Percentiles rank a stretch among this genome's conserved stretches.
Evolutionary conservation across 257 asterid genomes (phyloP).

Genomic region (Paraleonurus japonicus): DNA sequence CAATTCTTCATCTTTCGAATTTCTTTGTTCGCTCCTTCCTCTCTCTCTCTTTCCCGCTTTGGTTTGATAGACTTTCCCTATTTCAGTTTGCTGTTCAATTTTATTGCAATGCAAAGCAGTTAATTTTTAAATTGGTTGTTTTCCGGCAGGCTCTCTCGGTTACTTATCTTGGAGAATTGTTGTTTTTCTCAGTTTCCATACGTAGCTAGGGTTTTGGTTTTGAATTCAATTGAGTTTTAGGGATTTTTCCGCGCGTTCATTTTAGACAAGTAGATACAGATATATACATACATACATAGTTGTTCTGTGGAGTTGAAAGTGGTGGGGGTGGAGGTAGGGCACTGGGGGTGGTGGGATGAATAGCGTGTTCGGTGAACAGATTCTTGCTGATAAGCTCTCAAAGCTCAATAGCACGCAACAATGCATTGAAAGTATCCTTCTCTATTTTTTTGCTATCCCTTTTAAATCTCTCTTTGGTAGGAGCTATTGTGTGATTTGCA

Average conservation of each 20-base stretch:
- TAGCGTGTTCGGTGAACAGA: constrained; percentile 67
- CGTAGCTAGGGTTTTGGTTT: constrained; percentile 31
- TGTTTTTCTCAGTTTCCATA: constrained; percentile 1
- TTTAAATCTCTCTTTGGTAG: not conserved
- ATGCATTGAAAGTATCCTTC: constrained; percentile 88
- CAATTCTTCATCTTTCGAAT: not conserved
- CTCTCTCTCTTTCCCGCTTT: not conserved
- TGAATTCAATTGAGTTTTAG: constrained; percentile 18
- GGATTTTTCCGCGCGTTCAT: constrained; percentile 21
- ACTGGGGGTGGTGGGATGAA: constrained; percentile 57
- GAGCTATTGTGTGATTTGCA: not conserved
- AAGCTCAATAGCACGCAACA: constrained; percentile 90
- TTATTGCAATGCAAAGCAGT: constrained; percentile 22
- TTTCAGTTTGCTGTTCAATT: not conserved
- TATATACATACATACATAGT: not conserved
- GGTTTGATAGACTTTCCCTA: not conserved
- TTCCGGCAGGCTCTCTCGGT: constrained; percentile 31
- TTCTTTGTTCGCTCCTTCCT: constrained; percentile 20
- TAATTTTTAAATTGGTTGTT: constrained; percentile 38
- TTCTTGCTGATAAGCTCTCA: constrained; percentile 86
- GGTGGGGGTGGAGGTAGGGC: constrained; percentile 28
- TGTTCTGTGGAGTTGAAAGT: constrained; percentile 26
- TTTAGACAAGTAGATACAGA: not conserved
- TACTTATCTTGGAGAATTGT: constrained; percentile 22
- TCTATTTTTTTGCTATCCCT: not conserved